Conservation (phyloP, 139 green algal genomes). For the Closterium sp. region DNA sequence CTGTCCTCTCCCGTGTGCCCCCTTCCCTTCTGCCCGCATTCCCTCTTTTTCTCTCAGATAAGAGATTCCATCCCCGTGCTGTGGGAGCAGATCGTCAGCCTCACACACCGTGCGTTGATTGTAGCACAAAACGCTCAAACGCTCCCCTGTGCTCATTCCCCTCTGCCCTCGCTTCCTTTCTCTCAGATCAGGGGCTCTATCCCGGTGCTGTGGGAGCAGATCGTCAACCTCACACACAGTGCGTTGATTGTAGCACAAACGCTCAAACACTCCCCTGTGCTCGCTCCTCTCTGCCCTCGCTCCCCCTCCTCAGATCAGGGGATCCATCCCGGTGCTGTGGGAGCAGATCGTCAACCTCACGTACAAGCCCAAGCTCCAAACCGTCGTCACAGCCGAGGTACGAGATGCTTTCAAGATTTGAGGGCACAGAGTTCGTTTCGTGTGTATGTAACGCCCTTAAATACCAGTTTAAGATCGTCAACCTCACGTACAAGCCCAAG, state of each 20-base stretch:
- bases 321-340: conserved; percentile 42
- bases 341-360: conserved; percentile 44
- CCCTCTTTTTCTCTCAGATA: no score
- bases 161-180: neutral
- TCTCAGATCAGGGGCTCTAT: conserved; percentile 74
- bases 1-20: no score
- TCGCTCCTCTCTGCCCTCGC: neutral
- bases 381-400: neutral
- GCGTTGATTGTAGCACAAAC: no score
- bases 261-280: neutral
- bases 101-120: no score
- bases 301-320: conserved; percentile 73
- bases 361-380: conserved; percentile 41
- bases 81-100: no score
- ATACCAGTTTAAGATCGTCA: conserved; percentile 18
- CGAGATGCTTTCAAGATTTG: no score
- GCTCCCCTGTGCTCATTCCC: no score
- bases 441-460: no score
- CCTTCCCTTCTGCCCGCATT: no score
- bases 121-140: no score
- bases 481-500: conserved; percentile 50
- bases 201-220: conserved; percentile 43
- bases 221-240: conserved; percentile 46
- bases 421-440: no score
- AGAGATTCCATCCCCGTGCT: no score